Evolutionary conservation across 352 stramenopile genomes (phyloP), one percentile per base, ranked within the genome.

Genomic region (Globisporangium apiculatum): DNA sequence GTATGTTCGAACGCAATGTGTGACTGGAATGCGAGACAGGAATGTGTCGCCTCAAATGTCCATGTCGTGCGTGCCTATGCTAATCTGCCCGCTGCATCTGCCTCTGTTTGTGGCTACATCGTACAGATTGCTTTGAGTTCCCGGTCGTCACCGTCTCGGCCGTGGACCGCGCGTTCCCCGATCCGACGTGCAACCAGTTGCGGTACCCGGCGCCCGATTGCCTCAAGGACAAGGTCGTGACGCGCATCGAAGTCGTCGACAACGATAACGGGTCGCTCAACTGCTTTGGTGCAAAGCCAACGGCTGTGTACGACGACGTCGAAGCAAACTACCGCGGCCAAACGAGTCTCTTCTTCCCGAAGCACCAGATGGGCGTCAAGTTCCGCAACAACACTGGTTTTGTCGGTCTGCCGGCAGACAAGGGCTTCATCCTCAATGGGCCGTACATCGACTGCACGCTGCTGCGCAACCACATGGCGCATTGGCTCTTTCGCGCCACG

Each of bases 341-440:
- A 45, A 76, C 80, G 35, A 89, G 76, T 66, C 74, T 93, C 15
- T 83, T 81, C 62, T 89, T 87, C 58, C 49, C 70, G 53, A 93
- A 93, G 66, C 83, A 93, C 63, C 80, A 91, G 53, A 75, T 91
- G 53, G 78, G 72, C 57, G 52, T 93, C 58, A 86, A 86, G 61
- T 80, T 91, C 56, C 48, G 72, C 14, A 51, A 77, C 36, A 50
- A 67, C 1, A 68, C 58, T 4, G 46, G 58, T 15, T 83, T 91
- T 48, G 57, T 93, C 1, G 80, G 75, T 1, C 64, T 93, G 45
- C 80, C 83, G 0, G 68, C 76, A 38, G 84, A 89, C 60, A 75
- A 72, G 53, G 69, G 71, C 3, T 93, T 87, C 61, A 71, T 90
- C 15, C 75, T 93, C 53, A 90, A 93, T 49, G 83, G 83, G 0